Evolutionary conservation across 306 rosid genomes (phyloP).

Genomic region (Prunus mira): DNA sequence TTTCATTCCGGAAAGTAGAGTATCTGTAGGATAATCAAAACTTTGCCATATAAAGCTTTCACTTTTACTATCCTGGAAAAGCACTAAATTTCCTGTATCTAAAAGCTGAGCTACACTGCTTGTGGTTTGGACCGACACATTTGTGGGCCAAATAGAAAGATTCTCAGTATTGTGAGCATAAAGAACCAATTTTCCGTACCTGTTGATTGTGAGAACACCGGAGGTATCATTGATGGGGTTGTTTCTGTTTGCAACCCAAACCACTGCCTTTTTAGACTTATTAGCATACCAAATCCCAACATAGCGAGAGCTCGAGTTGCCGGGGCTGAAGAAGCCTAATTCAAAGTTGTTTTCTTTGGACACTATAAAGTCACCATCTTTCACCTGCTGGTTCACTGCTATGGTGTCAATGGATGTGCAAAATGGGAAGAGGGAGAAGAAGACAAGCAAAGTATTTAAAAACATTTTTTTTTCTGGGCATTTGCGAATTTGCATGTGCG

Average conservation of each 20-base stretch:
- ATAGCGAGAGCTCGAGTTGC: slow-evolving; percentile 22
- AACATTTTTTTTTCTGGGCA: slow-evolving; percentile 1
- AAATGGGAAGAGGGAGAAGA: neutral
- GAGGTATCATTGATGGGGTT: slow-evolving; percentile 28
- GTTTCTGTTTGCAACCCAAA: slow-evolving; percentile 66
- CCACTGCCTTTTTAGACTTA: slow-evolving; percentile 21
- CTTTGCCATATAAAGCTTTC: slow-evolving; percentile 32
- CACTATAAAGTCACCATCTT: slow-evolving; percentile 38
- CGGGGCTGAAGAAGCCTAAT: slow-evolving; percentile 52
- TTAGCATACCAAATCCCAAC: slow-evolving; percentile 43
- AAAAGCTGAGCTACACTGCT: slow-evolving; percentile 1
- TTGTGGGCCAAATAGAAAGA: slow-evolving; percentile 9
- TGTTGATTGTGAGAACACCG: slow-evolving; percentile 8
- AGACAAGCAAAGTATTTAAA: neutral
- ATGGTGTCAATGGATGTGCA: slow-evolving; percentile 18
- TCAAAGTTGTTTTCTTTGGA: slow-evolving; percentile 40
- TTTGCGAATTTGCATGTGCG: neutral
- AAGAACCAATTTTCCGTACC: slow-evolving; percentile 1
- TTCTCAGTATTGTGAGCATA: neutral
- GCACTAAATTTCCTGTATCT: slow-evolving; percentile 20
- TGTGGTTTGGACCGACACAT: neutral
- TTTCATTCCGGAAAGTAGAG: slow-evolving; percentile 28
- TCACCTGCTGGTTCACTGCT: slow-evolving; percentile 13
- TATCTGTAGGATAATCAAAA: slow-evolving; percentile 38
- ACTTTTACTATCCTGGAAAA: neutral